These are phyloP conservation scores for Polyplosphaeria fusca DNA, from an alignment of 495 filamentous ascomycete genomes.

Conservation along the genomic window DNA sequence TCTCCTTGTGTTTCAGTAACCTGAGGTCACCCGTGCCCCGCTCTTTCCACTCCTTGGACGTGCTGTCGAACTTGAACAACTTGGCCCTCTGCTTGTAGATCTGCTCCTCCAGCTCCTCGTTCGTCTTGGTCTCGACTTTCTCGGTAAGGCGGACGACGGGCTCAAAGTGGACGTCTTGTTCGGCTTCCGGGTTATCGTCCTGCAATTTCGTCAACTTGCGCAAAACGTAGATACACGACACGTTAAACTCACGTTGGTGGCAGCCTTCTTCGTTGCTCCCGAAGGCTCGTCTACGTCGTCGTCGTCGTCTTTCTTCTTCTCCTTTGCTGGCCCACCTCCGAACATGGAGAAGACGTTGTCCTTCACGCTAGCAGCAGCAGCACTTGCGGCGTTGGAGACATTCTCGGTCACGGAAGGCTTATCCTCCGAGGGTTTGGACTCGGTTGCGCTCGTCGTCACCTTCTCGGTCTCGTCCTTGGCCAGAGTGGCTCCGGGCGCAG, in stretches of 20 bases:
- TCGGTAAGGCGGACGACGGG: constrained; percentile 92
- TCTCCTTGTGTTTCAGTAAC: constrained; percentile 97
- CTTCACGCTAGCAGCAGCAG: constrained; percentile 55
- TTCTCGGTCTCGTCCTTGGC: constrained; percentile 32
- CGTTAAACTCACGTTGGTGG: constrained; percentile 39
- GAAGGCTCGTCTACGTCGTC: constrained; percentile 78
- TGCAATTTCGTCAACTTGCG: constrained; percentile 10
- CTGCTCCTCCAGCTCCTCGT: constrained; percentile 97
- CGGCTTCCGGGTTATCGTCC: constrained; percentile 48
- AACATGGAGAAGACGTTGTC: constrained; percentile 95
- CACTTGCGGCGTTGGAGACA: constrained; percentile 48
- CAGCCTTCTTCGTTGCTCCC: constrained; percentile 77
- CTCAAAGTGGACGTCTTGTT: constrained; percentile 93
- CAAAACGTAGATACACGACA: not conserved
- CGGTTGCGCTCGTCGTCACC: constrained; percentile 27
- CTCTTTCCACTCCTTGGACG: constrained; percentile 96
- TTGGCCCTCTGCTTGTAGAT: constrained; percentile 99
- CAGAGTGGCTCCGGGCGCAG: constrained; percentile 26
- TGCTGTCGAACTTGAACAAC: constrained; percentile 95
- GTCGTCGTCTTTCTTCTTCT: constrained; percentile 77
- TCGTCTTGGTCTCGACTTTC: constrained; percentile 94
- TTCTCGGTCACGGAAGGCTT: constrained; percentile 57
- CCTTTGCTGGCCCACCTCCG: constrained; percentile 80
- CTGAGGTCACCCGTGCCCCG: constrained; percentile 95
- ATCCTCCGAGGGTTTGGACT: constrained; percentile 16